Percentiles rank a stretch among this genome's conserved stretches.
These are phyloP conservation scores for Paecilomyces sp. DNA, from an alignment of 2,329 filamentous ascomycete genomes.

Conservation along the genomic window DNA sequence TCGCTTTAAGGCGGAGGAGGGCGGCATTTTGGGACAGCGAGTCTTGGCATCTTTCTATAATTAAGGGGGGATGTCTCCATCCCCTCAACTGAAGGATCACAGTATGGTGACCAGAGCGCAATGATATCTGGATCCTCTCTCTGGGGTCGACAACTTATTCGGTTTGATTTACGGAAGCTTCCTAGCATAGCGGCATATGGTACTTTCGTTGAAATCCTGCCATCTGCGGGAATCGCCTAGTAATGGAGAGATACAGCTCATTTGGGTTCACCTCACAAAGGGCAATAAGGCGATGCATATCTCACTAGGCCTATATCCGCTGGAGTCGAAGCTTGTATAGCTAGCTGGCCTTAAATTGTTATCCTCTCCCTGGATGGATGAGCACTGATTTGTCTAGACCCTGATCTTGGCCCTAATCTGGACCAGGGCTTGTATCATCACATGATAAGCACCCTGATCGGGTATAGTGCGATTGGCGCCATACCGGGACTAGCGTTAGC, in stretches of 20 bases:
- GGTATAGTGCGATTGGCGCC: not conserved
- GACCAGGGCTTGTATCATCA: slow-evolving; percentile 14
- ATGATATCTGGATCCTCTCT: not conserved
- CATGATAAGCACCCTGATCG: slow-evolving; percentile 10
- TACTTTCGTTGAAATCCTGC: not conserved
- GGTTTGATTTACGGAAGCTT: not conserved
- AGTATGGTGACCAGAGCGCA: not conserved
- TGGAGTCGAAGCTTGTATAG: not conserved
- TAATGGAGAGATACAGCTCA: not conserved
- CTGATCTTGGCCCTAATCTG: slow-evolving; percentile 17
- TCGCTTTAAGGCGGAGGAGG: slow-evolving; percentile 9
- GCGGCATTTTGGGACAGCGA: slow-evolving; percentile 1
- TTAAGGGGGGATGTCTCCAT: not conserved
- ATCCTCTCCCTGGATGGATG: not conserved
- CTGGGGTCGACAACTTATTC: not conserved
- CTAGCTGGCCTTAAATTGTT: not conserved
- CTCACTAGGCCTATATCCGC: not conserved
- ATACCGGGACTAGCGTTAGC: slow-evolving; percentile 6
- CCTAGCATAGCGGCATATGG: not conserved
- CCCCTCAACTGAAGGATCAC: not conserved
- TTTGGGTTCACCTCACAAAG: not conserved
- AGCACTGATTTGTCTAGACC: not conserved
- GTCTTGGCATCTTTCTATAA: slow-evolving; percentile 7
- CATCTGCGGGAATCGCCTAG: not conserved
- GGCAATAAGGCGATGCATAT: not conserved